Evolutionary conservation across 179 eudicot genomes (phyloP).

Genomic region (Pouteria campechiana): DNA sequence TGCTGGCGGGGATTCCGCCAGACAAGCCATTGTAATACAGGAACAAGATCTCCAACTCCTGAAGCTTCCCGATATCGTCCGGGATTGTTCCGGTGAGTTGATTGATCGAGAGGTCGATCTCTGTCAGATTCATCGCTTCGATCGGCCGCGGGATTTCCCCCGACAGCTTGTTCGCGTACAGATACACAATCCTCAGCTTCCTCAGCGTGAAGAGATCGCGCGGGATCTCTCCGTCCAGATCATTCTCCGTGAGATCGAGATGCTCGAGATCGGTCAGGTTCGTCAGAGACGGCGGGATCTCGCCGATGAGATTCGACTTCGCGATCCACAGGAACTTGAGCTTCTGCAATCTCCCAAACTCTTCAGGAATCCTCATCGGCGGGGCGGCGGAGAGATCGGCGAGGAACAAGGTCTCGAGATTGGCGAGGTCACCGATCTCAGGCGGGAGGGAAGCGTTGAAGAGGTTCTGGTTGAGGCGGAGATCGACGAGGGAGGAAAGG

Average conservation of each 20-base stretch:
- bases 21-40: conserved; percentile 32
- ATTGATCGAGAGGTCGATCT: conserved; percentile 36
- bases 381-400: conserved; percentile 24
- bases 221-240: conserved; percentile 49
- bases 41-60: conserved; percentile 20
- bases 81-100: conserved; percentile 42
- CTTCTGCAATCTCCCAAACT: conserved; percentile 29
- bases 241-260: conserved; percentile 37
- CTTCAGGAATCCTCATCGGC: conserved; percentile 25
- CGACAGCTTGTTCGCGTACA: conserved; percentile 35
- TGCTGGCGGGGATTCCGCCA: conserved; percentile 35
- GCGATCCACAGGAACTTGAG: conserved; percentile 35
- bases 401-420: conserved; percentile 26
- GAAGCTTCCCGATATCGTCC: conserved; percentile 29
- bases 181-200: conserved; percentile 34
- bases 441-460: conserved; percentile 53
- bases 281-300: conserved; percentile 21
- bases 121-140: conserved; percentile 15
- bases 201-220: conserved; percentile 36
- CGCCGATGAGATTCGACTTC: conserved; percentile 24
- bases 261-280: conserved; percentile 20
- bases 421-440: conserved; percentile 44
- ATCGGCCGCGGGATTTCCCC: conserved; percentile 46
- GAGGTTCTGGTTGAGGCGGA: conserved; percentile 26
- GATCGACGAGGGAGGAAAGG: conserved; percentile 20